phyloP scores from a whole-genome alignment of 768 basidiomycete species.

The Asterophora lycoperdoides region DNA sequence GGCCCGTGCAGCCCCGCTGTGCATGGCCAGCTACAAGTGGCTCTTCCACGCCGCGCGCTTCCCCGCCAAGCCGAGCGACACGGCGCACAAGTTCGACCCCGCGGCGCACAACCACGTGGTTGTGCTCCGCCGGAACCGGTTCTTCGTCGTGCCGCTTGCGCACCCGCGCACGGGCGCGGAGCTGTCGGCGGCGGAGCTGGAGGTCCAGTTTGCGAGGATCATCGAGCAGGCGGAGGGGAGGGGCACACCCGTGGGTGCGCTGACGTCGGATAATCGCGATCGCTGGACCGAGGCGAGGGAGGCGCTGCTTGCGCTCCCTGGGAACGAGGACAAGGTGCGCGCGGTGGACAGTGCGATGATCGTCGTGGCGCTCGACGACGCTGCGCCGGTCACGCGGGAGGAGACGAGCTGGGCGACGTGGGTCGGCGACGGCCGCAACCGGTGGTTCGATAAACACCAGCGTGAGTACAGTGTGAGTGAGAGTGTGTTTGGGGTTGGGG shows the following conservation, averaged over 20 bases:
- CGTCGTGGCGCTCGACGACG: conserved; percentile 81
- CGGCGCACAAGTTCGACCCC: conserved; percentile 76
- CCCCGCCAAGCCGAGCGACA: conserved; percentile 80
- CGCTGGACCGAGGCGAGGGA: conserved; percentile 75
- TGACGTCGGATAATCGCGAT: conserved; percentile 89
- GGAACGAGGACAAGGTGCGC: conserved; percentile 64
- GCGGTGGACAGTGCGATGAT: conserved; percentile 90
- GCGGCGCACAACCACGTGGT: conserved; percentile 80
- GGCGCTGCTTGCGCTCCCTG: conserved; percentile 52
- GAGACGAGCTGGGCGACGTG: conserved; percentile 79
- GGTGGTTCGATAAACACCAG: conserved; percentile 98
- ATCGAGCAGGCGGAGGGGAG: conserved; percentile 50
- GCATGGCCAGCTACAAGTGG: conserved; percentile 96
- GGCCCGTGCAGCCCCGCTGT: conserved; percentile 69
- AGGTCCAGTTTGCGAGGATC: conserved; percentile 71
- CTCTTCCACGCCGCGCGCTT: conserved; percentile 94
- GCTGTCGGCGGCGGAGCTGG: conserved; percentile 77
- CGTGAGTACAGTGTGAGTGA: conserved; percentile 58
- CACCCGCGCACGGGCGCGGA: conserved; percentile 56
- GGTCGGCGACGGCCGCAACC: conserved; percentile 86
- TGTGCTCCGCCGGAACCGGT: conserved; percentile 87
- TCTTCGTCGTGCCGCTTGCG: conserved; percentile 76
- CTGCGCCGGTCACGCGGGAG: conserved; percentile 74
- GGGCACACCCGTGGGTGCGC: conserved; percentile 62
- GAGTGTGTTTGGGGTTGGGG: no score